phyloP scores from a whole-genome alignment of 495 filamentous ascomycete genomes.

The Pyronema domesticum region DNA sequence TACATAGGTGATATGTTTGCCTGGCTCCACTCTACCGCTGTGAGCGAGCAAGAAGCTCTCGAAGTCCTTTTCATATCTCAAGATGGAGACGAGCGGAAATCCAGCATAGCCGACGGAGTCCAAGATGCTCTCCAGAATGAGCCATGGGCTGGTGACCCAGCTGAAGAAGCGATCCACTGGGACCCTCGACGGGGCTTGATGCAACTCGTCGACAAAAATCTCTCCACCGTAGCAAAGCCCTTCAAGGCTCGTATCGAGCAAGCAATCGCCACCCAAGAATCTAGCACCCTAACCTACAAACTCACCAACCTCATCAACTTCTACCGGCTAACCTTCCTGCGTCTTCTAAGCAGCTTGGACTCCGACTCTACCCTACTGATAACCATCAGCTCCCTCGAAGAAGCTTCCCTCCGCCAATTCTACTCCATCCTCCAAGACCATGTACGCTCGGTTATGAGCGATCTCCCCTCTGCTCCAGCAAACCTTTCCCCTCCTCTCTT shows the following conservation, averaged over 20 bases:
- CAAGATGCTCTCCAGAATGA: constrained; percentile 72
- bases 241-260: constrained; percentile 50
- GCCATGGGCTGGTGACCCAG: constrained; percentile 51
- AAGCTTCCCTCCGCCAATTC: constrained; percentile 70
- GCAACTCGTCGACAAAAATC: constrained; percentile 71
- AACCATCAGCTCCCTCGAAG: constrained; percentile 47
- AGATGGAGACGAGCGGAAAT: constrained; percentile 45
- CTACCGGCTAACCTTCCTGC: constrained; percentile 70
- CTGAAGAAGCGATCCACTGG: constrained; percentile 40
- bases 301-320: constrained; percentile 76
- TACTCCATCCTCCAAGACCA: constrained; percentile 56
- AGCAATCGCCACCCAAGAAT: constrained; percentile 80
- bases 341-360: constrained; percentile 41
- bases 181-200: constrained; percentile 71
- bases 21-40: constrained; percentile 85
- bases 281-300: constrained; percentile 73
- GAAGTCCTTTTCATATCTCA: constrained; percentile 82
- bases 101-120: constrained; percentile 36
- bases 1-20: constrained; percentile 97
- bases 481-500: constrained; percentile 72
- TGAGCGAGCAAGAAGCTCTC: constrained; percentile 82
- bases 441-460: constrained; percentile 50
- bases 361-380: constrained; percentile 48
- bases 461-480: constrained; percentile 39
- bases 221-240: constrained; percentile 29